Evolutionary conservation across 768 basidiomycete species (phyloP).

Genomic region (Mycena indigotica): DNA sequence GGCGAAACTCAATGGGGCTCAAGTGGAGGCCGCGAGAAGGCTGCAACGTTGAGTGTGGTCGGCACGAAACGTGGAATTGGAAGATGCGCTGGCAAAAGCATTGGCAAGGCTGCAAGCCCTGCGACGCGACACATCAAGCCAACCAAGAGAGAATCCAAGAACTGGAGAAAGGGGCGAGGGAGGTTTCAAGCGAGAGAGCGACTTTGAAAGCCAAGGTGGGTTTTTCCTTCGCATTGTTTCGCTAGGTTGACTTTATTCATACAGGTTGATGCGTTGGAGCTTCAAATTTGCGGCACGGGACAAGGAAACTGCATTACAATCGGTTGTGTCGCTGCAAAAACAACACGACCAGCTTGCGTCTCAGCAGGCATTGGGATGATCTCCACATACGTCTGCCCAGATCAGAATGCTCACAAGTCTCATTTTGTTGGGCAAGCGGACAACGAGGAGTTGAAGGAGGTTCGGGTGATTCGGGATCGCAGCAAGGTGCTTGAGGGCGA

Average conservation of each 20-base stretch:
- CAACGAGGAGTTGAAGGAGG: slow-evolving; percentile 72
- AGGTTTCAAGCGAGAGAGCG: slow-evolving; percentile 58
- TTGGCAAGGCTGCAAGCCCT: slow-evolving; percentile 68
- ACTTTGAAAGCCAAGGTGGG: slow-evolving; percentile 65
- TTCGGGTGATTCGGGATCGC: slow-evolving; percentile 66
- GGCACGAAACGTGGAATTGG: slow-evolving; percentile 61
- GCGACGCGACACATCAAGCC: slow-evolving; percentile 67
- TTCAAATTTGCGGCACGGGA: slow-evolving; percentile 64
- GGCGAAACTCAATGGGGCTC: slow-evolving; percentile 55
- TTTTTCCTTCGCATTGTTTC: slow-evolving; percentile 7
- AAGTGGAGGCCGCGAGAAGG: slow-evolving; percentile 45
- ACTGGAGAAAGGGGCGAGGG: slow-evolving; percentile 63
- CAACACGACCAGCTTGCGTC: slow-evolving; percentile 60
- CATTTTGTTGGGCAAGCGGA: slow-evolving; percentile 64
- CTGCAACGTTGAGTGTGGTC: slow-evolving; percentile 48
- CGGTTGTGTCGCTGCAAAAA: slow-evolving; percentile 54
- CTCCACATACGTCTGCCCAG: slow-evolving; percentile 70
- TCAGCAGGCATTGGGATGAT: slow-evolving; percentile 82
- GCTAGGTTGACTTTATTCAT: too few relatives aligned
- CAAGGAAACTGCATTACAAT: slow-evolving; percentile 56
- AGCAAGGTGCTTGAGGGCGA: slow-evolving; percentile 69
- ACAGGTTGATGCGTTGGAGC: slow-evolving; percentile 64
- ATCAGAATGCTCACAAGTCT: slow-evolving; percentile 65
- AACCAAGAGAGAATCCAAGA: slow-evolving; percentile 61
- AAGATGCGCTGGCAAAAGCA: slow-evolving; percentile 74